phyloP scores from a whole-genome alignment of 805 yeast species.

The Komagataella ulmi region DNA sequence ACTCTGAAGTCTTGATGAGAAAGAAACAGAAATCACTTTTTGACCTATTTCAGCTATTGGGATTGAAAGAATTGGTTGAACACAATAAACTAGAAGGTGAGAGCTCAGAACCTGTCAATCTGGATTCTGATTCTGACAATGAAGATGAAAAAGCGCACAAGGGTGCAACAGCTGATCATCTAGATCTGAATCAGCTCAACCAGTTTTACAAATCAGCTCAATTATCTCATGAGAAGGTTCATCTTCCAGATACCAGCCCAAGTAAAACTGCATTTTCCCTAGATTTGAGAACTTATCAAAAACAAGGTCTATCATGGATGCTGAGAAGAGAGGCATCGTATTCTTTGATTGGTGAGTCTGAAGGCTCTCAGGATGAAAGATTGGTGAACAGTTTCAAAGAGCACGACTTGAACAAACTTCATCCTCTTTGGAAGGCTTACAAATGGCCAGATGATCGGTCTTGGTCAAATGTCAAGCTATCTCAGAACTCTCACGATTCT shows the following conservation, averaged over 20 bases:
- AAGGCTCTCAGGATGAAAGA: slow-evolving; percentile 11
- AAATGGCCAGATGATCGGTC: slow-evolving; percentile 48
- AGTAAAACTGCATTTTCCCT: slow-evolving; percentile 38
- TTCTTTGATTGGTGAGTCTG: slow-evolving; percentile 21
- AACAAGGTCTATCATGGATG: slow-evolving; percentile 84
- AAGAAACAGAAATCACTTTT: slow-evolving; percentile 42
- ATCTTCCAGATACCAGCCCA: slow-evolving; percentile 52
- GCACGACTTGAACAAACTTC: slow-evolving; percentile 41
- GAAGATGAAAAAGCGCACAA: slow-evolving; percentile 3
- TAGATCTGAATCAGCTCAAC: slow-evolving; percentile 61
- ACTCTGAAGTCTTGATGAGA: slow-evolving; percentile 35
- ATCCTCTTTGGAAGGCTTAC: slow-evolving; percentile 78
- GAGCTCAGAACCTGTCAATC: slow-evolving; percentile 4
- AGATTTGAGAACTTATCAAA: slow-evolving; percentile 63
- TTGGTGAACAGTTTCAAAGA: slow-evolving; percentile 14
- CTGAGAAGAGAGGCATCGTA: slow-evolving; percentile 60
- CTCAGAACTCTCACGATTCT: neutral
- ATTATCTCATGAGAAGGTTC: slow-evolving; percentile 22
- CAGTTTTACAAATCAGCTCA: slow-evolving; percentile 66
- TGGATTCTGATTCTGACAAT: slow-evolving; percentile 7
- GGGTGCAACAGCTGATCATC: slow-evolving; percentile 16
- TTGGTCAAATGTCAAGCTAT: neutral
- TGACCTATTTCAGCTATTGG: slow-evolving; percentile 38
- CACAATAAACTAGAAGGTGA: neutral
- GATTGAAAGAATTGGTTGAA: neutral